Evolutionary conservation across 805 yeast genomes (phyloP).

Genomic region (Candida pseudofarinosa): DNA sequence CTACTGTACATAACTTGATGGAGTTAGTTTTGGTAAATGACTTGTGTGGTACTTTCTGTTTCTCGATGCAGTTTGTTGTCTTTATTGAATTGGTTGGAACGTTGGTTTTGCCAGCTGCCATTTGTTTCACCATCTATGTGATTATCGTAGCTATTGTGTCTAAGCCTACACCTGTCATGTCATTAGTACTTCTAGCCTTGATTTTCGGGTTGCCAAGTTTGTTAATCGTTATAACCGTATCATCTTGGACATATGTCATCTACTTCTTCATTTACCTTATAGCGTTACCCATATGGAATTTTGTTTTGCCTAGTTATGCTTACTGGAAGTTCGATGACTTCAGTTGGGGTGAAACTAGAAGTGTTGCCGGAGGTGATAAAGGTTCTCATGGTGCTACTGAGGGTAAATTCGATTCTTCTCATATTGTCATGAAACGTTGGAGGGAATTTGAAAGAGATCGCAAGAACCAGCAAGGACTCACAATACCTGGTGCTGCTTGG

Average conservation of each 20-base stretch:
- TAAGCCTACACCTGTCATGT: slow-evolving; percentile 70
- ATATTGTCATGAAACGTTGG: slow-evolving; percentile 91
- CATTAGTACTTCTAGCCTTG: slow-evolving; percentile 70
- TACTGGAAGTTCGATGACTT: slow-evolving; percentile 96
- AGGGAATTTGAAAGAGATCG: slow-evolving; percentile 82
- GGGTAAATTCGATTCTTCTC: slow-evolving; percentile 89
- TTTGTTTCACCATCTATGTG: slow-evolving; percentile 77
- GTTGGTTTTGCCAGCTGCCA: slow-evolving; percentile 83
- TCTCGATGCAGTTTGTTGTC: slow-evolving; percentile 91
- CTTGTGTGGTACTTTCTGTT: slow-evolving; percentile 90
- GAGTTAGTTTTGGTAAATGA: slow-evolving; percentile 82
- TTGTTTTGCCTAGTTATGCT: slow-evolving; percentile 79
- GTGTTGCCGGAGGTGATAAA: slow-evolving; percentile 65
- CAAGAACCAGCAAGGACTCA: slow-evolving; percentile 27
- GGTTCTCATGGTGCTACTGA: slow-evolving; percentile 62
- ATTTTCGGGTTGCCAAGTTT: slow-evolving; percentile 85
- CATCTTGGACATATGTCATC: slow-evolving; percentile 62
- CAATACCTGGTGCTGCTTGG: slow-evolving; percentile 44
- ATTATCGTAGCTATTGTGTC: slow-evolving; percentile 66
- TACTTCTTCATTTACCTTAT: slow-evolving; percentile 77
- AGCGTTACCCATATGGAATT: slow-evolving; percentile 93
- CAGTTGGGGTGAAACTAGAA: slow-evolving; percentile 93
- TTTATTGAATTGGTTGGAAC: slow-evolving; percentile 84
- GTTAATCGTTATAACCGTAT: slow-evolving; percentile 75
- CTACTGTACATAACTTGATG: slow-evolving; percentile 88